phyloP scores from a whole-genome alignment of 2,329 filamentous ascomycete genomes.

The Hymenoscyphus albidus region DNA sequence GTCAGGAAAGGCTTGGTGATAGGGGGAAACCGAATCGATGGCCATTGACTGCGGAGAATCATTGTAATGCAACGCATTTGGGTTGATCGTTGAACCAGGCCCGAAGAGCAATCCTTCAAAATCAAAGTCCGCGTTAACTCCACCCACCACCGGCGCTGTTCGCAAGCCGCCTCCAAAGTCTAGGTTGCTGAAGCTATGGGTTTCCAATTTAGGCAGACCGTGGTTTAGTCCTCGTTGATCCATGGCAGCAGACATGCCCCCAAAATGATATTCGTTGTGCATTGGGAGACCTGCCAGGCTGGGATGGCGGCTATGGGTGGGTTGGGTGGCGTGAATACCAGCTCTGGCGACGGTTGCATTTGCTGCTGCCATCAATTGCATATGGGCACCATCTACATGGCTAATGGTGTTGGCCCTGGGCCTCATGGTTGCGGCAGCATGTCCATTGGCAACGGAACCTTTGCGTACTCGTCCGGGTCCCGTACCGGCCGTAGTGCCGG shows the following conservation, averaged over 20 bases:
- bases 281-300: conserved; percentile 67
- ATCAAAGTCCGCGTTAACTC: conserved; percentile 62
- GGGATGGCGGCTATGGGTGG: conserved; percentile 65
- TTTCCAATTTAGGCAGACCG: conserved; percentile 79
- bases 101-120: conserved; percentile 69
- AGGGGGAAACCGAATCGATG: conserved; percentile 59
- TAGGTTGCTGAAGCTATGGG: conserved; percentile 61
- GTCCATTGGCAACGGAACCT: conserved; percentile 72
- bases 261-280: conserved; percentile 61
- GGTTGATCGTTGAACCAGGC: conserved; percentile 61
- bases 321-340: conserved; percentile 48
- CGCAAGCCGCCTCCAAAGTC: conserved; percentile 67
- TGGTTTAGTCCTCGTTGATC: conserved; percentile 63
- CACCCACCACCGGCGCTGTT: conserved; percentile 70
- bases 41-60: conserved; percentile 68
- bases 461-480: conserved; percentile 77
- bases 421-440: conserved; percentile 61
- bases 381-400: conserved; percentile 74
- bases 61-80: conserved; percentile 76
- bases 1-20: conserved; percentile 53
- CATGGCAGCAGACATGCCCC: conserved; percentile 67
- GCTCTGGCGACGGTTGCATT: conserved; percentile 48
- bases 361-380: conserved; percentile 66
- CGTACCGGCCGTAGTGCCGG: conserved; percentile 60
- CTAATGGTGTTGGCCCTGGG: conserved; percentile 95